Evolutionary conservation across 257 asterid genomes (phyloP).

Genomic region (Fraxinus cuspidata): DNA sequence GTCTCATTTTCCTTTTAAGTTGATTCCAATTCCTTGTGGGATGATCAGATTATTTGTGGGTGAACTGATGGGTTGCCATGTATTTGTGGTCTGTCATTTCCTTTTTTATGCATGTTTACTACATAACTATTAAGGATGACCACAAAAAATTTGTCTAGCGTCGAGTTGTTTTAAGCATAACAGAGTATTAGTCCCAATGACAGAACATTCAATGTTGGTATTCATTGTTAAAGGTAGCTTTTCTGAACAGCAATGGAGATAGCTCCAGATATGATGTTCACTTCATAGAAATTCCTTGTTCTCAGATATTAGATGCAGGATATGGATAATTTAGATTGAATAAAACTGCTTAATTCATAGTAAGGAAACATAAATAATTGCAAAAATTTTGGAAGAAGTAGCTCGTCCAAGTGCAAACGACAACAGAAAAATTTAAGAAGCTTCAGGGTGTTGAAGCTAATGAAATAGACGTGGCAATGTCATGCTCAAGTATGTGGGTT

Average conservation of each 20-base stretch:
- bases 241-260: neutral
- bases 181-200: neutral
- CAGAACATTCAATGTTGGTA: neutral
- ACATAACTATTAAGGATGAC: neutral
- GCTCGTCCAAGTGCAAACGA: neutral
- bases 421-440: neutral
- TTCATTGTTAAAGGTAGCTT: neutral
- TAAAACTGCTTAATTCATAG: constrained; percentile 12
- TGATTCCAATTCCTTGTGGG: neutral
- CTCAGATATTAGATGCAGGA: neutral
- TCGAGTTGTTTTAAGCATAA: neutral
- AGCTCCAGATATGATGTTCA: neutral
- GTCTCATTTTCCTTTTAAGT: constrained; percentile 30
- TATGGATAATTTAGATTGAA: neutral
- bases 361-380: constrained; percentile 7
- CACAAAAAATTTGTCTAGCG: neutral
- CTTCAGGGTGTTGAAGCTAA: neutral
- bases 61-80: neutral
- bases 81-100: neutral
- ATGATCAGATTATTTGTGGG: neutral
- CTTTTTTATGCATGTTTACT: neutral
- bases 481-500: neutral
- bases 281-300: neutral
- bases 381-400: constrained; percentile 3
- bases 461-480: neutral